Conservation (phyloP, 2,329 filamentous ascomycete genomes). For the Colletotrichum sublineola region DNA sequence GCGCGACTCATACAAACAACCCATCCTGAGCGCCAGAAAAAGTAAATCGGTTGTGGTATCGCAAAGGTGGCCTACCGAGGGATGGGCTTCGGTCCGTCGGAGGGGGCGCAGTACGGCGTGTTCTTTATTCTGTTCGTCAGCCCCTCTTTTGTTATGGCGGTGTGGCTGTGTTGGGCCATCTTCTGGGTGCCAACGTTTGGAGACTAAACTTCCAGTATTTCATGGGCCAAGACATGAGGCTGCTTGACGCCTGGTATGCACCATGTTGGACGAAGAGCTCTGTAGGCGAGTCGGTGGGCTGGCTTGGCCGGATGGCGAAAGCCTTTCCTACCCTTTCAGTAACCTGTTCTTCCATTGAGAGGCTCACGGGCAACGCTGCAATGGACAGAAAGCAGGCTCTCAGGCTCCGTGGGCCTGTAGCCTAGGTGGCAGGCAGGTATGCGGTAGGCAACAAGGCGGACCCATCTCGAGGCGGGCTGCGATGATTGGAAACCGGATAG, state of each 20-base stretch:
- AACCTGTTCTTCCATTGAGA: background rate
- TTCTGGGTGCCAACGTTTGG: background rate
- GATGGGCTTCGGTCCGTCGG: background rate
- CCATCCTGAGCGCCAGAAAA: background rate
- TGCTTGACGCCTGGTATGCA: background rate
- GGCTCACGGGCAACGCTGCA: background rate
- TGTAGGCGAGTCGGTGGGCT: background rate
- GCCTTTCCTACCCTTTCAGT: too few species aligned
- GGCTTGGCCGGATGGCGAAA: background rate
- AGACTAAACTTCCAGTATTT: background rate
- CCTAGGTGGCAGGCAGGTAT: background rate
- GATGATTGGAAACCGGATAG: background rate
- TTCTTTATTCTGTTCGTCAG: background rate
- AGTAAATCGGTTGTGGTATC: background rate
- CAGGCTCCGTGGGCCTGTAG: background rate
- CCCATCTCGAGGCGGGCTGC: background rate
- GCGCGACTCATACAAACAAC: conserved; percentile 14
- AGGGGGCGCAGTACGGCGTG: background rate
- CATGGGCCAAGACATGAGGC: background rate
- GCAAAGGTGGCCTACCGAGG: background rate
- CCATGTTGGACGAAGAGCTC: background rate
- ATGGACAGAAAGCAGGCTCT: background rate
- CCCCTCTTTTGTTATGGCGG: background rate
- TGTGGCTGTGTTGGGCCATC: conserved; percentile 12
- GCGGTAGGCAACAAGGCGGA: background rate